Percentiles rank a stretch among this genome's conserved stretches.
Conservation (phyloP, 345 rosid genomes). For the Leavenworthia alabamica region DNA sequence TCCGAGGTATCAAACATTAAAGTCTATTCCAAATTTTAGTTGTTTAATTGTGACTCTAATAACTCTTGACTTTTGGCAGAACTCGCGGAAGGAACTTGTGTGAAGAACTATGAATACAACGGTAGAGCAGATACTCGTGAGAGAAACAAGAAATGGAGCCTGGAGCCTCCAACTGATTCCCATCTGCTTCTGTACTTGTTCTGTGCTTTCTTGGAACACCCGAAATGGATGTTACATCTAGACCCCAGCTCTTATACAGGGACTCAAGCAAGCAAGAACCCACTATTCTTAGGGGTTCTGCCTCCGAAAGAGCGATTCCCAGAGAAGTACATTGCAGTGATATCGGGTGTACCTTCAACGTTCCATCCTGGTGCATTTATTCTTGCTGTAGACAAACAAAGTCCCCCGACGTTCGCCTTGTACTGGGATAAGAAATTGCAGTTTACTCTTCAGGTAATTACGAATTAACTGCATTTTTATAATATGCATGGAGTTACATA, state of each 20-base stretch:
- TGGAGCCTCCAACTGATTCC: constrained; percentile 84
- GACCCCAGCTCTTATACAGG: constrained; percentile 82
- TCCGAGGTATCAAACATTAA: constrained; percentile 44
- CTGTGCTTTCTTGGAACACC: constrained; percentile 92
- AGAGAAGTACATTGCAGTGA: constrained; percentile 74
- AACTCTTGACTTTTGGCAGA: constrained; percentile 38
- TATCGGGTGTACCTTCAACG: constrained; percentile 56
- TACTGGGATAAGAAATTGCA: constrained; percentile 90
- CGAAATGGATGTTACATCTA: constrained; percentile 94
- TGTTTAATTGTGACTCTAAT: not conserved
- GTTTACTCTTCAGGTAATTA: constrained; percentile 75
- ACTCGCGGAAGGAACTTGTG: constrained; percentile 90
- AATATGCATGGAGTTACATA: not conserved
- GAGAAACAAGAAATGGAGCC: constrained; percentile 68
- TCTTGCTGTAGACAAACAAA: constrained; percentile 64
- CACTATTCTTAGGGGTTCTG: constrained; percentile 68
- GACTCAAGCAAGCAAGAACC: constrained; percentile 80
- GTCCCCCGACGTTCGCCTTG: constrained; percentile 63
- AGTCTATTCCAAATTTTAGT: not conserved
- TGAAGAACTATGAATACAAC: constrained; percentile 80
- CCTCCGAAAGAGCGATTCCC: constrained; percentile 93
- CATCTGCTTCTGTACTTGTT: constrained; percentile 81
- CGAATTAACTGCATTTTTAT: not conserved
- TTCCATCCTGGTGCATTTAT: constrained; percentile 89
- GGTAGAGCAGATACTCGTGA: constrained; percentile 62